Evolutionary conservation across 768 basidiomycete species (phyloP).

Genomic region (Rhodotorula diobovata): DNA sequence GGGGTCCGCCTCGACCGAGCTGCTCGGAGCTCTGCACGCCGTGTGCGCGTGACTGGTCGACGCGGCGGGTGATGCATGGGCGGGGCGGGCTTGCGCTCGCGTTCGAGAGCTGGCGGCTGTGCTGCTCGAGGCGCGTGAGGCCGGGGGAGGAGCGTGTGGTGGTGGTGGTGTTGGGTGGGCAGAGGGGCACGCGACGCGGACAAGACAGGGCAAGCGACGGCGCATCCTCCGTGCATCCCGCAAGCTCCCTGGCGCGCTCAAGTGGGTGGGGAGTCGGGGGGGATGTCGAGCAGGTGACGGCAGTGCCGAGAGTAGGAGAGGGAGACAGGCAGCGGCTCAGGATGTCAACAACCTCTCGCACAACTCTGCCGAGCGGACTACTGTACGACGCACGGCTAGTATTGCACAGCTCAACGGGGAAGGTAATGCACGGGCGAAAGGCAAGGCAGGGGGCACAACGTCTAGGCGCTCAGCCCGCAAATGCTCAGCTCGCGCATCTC

Average conservation of each 20-base stretch:
- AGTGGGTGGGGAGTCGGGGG: background rate
- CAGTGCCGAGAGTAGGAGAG: too few relatives aligned
- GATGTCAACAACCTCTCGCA: background rate
- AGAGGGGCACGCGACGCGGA: background rate
- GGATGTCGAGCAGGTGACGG: background rate
- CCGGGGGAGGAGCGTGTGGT: background rate
- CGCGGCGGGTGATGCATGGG: too few relatives aligned
- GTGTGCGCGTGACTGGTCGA: background rate
- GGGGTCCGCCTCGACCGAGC: background rate
- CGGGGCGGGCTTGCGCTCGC: background rate
- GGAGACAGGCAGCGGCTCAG: too few relatives aligned
- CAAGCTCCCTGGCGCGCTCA: background rate
- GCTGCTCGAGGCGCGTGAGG: background rate
- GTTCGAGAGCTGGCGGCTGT: too few relatives aligned
- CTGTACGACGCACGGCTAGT: background rate
- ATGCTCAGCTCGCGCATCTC: constrained; percentile 96
- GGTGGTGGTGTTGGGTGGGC: background rate
- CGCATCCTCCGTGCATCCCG: constrained; percentile 36
- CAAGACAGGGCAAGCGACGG: constrained; percentile 17
- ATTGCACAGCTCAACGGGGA: background rate
- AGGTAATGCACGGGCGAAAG: background rate
- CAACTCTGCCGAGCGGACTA: too few relatives aligned
- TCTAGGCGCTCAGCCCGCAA: constrained; percentile 22
- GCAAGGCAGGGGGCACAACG: background rate
- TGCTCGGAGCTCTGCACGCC: background rate